Conservation (phyloP, 164 flowering plant species). For the Piper betle region DNA sequence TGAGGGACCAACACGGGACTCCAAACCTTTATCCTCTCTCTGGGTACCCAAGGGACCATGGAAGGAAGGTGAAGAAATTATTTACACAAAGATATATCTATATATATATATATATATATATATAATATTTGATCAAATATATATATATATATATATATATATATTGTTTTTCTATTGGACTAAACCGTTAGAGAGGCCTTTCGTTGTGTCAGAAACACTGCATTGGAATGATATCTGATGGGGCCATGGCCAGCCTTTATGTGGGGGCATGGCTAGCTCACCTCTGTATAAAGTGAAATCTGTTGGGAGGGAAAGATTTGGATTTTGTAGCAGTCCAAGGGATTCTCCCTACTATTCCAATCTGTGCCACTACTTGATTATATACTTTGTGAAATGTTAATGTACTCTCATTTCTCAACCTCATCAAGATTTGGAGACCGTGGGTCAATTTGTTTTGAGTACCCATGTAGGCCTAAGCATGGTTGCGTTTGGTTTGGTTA, state of each 20-base stretch:
- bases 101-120: too few relatives aligned
- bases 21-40: conserved; percentile 12
- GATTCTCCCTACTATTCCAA: conserved; percentile 34
- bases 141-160: background rate
- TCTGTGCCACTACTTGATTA: background rate
- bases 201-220: background rate
- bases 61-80: background rate
- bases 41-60: background rate
- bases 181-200: conserved; percentile 12
- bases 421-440: too few relatives aligned
- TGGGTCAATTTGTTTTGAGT: too few relatives aligned
- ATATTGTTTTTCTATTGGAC: background rate
- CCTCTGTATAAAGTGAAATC: conserved; percentile 10
- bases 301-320: conserved; percentile 23
- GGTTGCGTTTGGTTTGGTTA: too few relatives aligned
- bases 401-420: background rate
- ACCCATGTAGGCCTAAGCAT: too few relatives aligned
- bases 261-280: background rate
- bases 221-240: background rate
- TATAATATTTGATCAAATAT: too few relatives aligned
- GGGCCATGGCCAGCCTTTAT: background rate
- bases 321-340: conserved; percentile 57
- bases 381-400: background rate
- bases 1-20: background rate
- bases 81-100: background rate